Base-by-base conservation (phyloP, 2,329 filamentous ascomycete genomes). In the Colletotrichum chrysophilum region DNA sequence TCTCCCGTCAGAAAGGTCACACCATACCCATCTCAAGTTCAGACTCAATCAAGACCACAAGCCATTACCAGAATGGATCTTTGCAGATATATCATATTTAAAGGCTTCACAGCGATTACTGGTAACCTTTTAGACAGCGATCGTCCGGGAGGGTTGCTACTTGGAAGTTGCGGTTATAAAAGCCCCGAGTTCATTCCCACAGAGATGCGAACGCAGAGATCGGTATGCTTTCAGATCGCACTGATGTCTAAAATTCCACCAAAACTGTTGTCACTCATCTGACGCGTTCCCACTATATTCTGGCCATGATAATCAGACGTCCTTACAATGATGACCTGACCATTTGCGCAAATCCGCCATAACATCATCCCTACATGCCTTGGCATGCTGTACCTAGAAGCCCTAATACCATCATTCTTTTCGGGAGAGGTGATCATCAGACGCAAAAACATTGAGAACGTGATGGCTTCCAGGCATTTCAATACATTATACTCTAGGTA, bases 171-270 rank as follows among this genome's bases (percentile, higher is more conserved):
- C 7, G 36, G 7, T 38, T 18, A 18, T 9, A 38, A 1, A 18
- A 43, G 9, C 18, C 38, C 18, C 0, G n/a, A 43, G 38, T 10
- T n/a, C 16, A n/a, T n/a, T n/a, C 18, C 18, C 18, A 43, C 0
- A 3, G 18, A 10, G 18, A 10, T 43, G 18, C 18, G 5, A 1
- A 43, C 2, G 9, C 38, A n/a, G 5, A n/a, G 18, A 43, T n/a
- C 18, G 36, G 16, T 43, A 6, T 43, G 38, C 38, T 10, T 1
- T 43, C 3, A n/a, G 5, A 43, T 6, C 18, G 18, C 38, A 0
- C 8, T 43, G 0, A n/a, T 43, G 5, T n/a, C 18, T 8, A 6
- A 0, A 43, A 0, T 10, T 43, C 9, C 38, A 0, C 38, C 3
- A 10, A 43, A 10, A 1, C 38, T 10, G 9, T 10, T n/a, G 38